Evolutionary conservation across 1,284 basidiomycete species (phyloP).

Genomic region (Heterobasidion irregulare): DNA sequence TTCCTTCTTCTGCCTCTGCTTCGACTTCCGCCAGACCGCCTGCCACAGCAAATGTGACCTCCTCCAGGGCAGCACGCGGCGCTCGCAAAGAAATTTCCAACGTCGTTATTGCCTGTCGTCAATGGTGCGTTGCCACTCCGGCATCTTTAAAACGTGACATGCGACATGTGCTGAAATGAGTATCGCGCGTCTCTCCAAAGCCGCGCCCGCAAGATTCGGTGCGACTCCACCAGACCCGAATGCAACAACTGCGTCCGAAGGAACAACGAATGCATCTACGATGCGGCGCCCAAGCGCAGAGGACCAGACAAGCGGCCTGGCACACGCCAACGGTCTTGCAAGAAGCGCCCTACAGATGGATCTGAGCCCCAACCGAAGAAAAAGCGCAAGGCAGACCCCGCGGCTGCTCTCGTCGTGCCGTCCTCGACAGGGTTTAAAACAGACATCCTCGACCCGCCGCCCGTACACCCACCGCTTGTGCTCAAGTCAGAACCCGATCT

Average conservation of each 20-base stretch:
- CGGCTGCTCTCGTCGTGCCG: conserved; percentile 17
- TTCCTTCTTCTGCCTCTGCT: background rate
- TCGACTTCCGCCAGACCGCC: background rate
- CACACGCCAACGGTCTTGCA: conserved; percentile 71
- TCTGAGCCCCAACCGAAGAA: conserved; percentile 47
- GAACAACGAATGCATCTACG: conserved; percentile 68
- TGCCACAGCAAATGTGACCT: conserved; percentile 1
- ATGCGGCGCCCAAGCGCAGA: conserved; percentile 67
- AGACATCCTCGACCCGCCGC: conserved; percentile 10
- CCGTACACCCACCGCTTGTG: background rate
- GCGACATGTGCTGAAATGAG: conserved; percentile 16
- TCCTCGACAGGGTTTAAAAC: conserved; percentile 21
- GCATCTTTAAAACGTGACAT: conserved; percentile 1
- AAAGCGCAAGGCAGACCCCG: conserved; percentile 36
- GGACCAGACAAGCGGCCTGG: conserved; percentile 79
- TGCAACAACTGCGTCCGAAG: conserved; percentile 74
- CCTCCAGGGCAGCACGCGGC: conserved; percentile 15
- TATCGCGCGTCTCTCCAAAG: conserved; percentile 30
- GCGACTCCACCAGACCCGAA: conserved; percentile 70
- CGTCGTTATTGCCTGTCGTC: conserved; percentile 45
- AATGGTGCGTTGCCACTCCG: conserved; percentile 22
- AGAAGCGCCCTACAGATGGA: conserved; percentile 60
- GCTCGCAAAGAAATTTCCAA: conserved; percentile 51
- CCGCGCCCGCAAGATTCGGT: conserved; percentile 75
- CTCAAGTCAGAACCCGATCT: background rate